Evolutionary conservation across 257 asterid species (phyloP), one percentile per base, ranked within the genome.

Genomic region (Anisodus acutangulus): DNA sequence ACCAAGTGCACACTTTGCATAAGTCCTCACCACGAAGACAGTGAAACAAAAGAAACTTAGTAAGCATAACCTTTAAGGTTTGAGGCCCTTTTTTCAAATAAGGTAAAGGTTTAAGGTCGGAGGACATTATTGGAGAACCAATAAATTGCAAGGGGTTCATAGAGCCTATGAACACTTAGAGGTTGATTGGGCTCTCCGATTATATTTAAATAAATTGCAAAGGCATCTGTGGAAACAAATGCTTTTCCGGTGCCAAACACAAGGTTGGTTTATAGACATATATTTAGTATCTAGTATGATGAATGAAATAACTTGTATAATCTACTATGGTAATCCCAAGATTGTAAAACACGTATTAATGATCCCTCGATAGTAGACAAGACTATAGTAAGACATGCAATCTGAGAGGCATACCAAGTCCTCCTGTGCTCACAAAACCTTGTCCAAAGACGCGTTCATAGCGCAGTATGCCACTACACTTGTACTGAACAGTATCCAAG

Each of bases 341-440:
- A 15, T 39, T 49, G 85, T 43, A 4, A 10, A 43, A 4, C 41
- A 53, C 39, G 16, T 70, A 53, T 82, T 35, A n/a, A 54, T 11
- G 37, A 82, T 51, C 69, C 80, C 47, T 13, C 45, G 4, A 78
- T 37, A 78, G 19, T 53, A 53, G 16, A 78, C 82, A 78, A 74
- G 51, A 39, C 16, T 4, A 80, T 8, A 45, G 31, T 67, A 71
- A 79, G 45, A 58, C 7, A 53, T 22, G 78, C n/a, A 31, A 81
- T 35, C n/a, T 41, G 68, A 16, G 19, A 83, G 63, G 86, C 85
- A 17, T 90, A 97, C 99, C 99, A 79, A 92, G 83, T 79, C 99
- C 99, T 86, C 99, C 99, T 1, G 99, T 97, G 95, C 98, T 95
- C 74, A 97, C 99, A 91, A 54, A 97, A 82, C 99, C 99, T 66